phyloP scores from a whole-genome alignment of 495 filamentous ascomycete species.

The Aspergillus leporis region DNA sequence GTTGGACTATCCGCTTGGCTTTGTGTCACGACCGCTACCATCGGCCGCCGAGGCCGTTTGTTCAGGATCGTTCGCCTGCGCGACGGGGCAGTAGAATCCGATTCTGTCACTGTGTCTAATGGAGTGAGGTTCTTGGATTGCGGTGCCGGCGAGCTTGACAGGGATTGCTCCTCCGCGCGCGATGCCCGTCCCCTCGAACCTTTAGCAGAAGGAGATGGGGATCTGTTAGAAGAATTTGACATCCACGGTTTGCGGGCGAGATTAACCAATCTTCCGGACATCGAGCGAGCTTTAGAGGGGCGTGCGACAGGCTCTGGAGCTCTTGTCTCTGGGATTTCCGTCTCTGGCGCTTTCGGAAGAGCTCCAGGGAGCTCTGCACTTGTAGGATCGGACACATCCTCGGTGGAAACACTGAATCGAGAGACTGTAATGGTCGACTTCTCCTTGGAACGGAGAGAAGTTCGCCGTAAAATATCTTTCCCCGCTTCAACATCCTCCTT shows the following conservation, averaged over 20 bases:
- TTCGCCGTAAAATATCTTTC: constrained; percentile 48
- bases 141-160: constrained; percentile 20
- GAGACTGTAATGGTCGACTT: constrained; percentile 37
- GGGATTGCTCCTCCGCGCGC: constrained; percentile 40
- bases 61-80: constrained; percentile 43
- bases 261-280: constrained; percentile 65
- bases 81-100: constrained; percentile 27
- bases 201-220: constrained; percentile 57
- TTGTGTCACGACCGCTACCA: constrained; percentile 50
- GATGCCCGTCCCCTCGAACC: constrained; percentile 37
- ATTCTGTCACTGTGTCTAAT: constrained; percentile 30
- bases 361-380: constrained; percentile 18
- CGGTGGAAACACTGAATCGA: constrained; percentile 40
- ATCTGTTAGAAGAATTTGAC: constrained; percentile 58
- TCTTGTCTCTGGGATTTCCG: constrained; percentile 32
- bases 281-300: constrained; percentile 48
- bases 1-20: constrained; percentile 43
- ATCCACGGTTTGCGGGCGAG: constrained; percentile 71
- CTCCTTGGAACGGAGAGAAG: constrained; percentile 43
- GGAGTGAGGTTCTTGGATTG: constrained; percentile 10
- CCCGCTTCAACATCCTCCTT: constrained; percentile 48
- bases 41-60: constrained; percentile 52
- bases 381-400: constrained; percentile 34
- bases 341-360: constrained; percentile 2
- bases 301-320: constrained; percentile 42